Evolutionary conservation across 225 moss, liverwort and hornwort species (phyloP), one percentile per base, ranked within the genome.

Genomic region (Rhytidiadelphus loreus): DNA sequence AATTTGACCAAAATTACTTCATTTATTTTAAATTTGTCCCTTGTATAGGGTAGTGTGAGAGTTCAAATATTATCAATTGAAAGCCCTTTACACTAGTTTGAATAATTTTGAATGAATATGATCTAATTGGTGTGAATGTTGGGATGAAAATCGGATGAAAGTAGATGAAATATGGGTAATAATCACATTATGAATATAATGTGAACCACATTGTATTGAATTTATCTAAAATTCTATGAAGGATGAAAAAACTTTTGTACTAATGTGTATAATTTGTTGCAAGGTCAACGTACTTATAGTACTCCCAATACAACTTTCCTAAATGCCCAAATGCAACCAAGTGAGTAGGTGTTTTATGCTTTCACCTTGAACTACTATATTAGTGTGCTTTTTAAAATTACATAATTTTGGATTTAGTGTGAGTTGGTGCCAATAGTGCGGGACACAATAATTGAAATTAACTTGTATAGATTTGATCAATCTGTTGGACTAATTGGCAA

Each of bases 231-330:
- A 43, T 16, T 26, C 9, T 28, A 26, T 43, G 3, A 16, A 43
- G 5, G 9, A 2, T 71, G 16, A 71, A 16, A n/a, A n/a, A n/a
- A n/a, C n/a, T n/a, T n/a, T 43, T 16, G 3, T 16, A 71, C 9
- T 15, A 16, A 4, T 16, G 5, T 71, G 5, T 25, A 8, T 25
- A 70, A 41, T 41, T 41, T 70, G 41, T 41, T 70, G 25, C 3
- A 1, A 0, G 0, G 5, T 16, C 9, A 44, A 28, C 0, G 0
- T 28, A 16, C 10, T 16, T 28, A 43, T 26, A 28, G 9, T 43
- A 71, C 3, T 16, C 3, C 16, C 2, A 43, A 16, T 71, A 43
- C 8, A 26, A 43, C 43, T 43, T 71, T 71, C 41, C 2, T 0
- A 71, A 71, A 16, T 43, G 0, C 26, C 16, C 43, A 43, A 71